phyloP scores from a whole-genome alignment of 2,329 filamentous ascomycete genomes.

The Cyanodermella asteris region DNA sequence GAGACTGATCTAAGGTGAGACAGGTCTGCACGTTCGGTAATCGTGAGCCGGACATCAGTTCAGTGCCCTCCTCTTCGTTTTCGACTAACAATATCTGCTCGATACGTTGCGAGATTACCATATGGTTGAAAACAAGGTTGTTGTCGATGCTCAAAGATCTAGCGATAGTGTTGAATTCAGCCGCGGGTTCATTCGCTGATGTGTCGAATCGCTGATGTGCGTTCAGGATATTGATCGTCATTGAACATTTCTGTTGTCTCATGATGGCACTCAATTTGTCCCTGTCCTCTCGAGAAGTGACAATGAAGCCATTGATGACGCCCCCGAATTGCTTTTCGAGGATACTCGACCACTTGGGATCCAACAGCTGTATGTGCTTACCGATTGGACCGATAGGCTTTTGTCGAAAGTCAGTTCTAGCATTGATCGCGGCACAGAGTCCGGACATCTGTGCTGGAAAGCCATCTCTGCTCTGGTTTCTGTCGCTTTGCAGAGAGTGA shows the following conservation, averaged over 20 bases:
- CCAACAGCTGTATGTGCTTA: constrained; percentile 48
- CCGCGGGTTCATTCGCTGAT: constrained; percentile 49
- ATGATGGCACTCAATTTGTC: constrained; percentile 45
- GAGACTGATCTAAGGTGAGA: constrained; percentile 43
- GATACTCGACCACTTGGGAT: constrained; percentile 64
- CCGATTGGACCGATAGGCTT: constrained; percentile 73
- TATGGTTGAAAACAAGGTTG: constrained; percentile 51
- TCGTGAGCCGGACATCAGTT: constrained; percentile 43
- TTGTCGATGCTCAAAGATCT: constrained; percentile 62
- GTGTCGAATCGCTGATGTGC: constrained; percentile 30
- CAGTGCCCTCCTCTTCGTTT: constrained; percentile 41
- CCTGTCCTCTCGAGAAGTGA: constrained; percentile 56
- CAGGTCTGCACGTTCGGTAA: constrained; percentile 53
- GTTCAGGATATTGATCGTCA: background rate
- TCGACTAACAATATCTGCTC: constrained; percentile 69
- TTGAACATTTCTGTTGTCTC: constrained; percentile 31
- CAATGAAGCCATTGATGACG: constrained; percentile 55
- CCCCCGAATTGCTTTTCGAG: constrained; percentile 57
- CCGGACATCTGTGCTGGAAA: constrained; percentile 41
- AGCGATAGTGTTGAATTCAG: constrained; percentile 52
- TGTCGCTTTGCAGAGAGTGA: constrained; percentile 30
- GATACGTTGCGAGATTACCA: constrained; percentile 64
- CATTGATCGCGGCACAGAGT: constrained; percentile 45
- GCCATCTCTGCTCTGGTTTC: constrained; percentile 37
- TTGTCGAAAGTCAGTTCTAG: constrained; percentile 44